phyloP scores from a whole-genome alignment of 306 rosid genomes.

The Trichosanthes cucumerina region DNA sequence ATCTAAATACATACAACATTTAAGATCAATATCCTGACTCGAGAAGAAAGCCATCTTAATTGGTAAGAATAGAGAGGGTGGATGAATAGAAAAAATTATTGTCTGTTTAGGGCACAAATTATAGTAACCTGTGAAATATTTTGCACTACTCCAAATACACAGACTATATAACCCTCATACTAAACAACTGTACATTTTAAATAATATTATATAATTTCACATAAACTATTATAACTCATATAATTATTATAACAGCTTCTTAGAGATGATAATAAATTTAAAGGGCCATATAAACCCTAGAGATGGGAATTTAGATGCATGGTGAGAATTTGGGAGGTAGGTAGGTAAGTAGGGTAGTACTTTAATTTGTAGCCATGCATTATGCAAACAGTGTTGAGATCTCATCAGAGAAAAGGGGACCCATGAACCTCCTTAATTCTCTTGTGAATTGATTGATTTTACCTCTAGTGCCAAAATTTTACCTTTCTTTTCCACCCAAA shows the following conservation, averaged over 20 bases:
- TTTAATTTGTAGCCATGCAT: not conserved
- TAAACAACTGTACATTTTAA: no score
- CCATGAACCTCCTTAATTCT: not conserved
- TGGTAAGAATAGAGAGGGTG: not conserved
- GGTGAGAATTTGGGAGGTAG: not conserved
- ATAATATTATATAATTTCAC: no score
- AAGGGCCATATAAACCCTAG: not conserved
- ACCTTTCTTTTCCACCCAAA: not conserved
- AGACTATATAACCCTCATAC: no score
- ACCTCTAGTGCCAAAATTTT: not conserved
- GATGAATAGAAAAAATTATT: no score
- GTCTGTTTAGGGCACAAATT: no score
- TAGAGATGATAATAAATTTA: no score
- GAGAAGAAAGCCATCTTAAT: not conserved
- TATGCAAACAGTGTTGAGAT: not conserved
- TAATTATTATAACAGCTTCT: no score
- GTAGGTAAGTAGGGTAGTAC: not conserved
- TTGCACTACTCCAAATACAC: no score
- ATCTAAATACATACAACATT: no score
- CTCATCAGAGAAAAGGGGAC: not conserved
- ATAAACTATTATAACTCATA: no score
- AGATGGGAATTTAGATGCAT: not conserved
- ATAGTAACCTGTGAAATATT: no score
- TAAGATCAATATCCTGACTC: not conserved
- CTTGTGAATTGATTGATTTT: not conserved